Percentiles rank a stretch among this genome's conserved stretches.
Evolutionary conservation across 192 early-diverging fungal species (phyloP).

Genomic region (Coemansia sp.): DNA sequence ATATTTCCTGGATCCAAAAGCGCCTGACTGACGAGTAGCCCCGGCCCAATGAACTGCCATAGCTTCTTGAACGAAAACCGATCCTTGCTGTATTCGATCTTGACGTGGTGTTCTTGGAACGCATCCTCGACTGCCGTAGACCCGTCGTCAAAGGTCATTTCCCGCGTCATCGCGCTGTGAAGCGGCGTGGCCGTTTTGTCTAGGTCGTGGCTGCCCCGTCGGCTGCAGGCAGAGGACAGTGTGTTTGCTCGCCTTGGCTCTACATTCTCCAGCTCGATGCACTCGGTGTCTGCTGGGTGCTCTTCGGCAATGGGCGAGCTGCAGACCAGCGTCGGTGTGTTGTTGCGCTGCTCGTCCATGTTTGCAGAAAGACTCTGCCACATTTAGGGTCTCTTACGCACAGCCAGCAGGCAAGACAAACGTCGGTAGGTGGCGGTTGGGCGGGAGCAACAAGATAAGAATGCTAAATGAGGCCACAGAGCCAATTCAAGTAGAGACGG

Average conservation of each 20-base stretch:
- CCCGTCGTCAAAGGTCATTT: slow-evolving; percentile 22
- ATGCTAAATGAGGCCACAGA: neutral
- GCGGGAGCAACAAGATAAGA: neutral
- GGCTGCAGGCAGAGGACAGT: too few relatives aligned
- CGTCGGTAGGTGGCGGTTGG: too few relatives aligned
- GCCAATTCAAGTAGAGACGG: neutral
- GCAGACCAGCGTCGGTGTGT: neutral
- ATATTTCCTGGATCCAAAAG: slow-evolving; percentile 70
- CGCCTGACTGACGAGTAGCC: slow-evolving; percentile 58
- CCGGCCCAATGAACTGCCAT: slow-evolving; percentile 62
- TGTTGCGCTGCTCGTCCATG: slow-evolving; percentile 1
- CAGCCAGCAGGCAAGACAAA: too few relatives aligned
- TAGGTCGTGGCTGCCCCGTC: slow-evolving; percentile 6
- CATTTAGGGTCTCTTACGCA: too few relatives aligned
- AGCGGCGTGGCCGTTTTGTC: neutral
- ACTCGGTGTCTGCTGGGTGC: slow-evolving; percentile 3
- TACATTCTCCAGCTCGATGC: slow-evolving; percentile 23
- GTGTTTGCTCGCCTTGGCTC: too few relatives aligned
- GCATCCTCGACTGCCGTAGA: slow-evolving; percentile 34
- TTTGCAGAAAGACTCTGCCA: slow-evolving; percentile 26
- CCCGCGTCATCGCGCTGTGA: neutral
- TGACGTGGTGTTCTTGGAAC: slow-evolving; percentile 31
- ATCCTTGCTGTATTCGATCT: slow-evolving; percentile 28
- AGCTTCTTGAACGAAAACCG: slow-evolving; percentile 59
- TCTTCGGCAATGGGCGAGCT: neutral